Percentiles rank a stretch among this genome's conserved stretches.
Evolutionary conservation across 2,329 filamentous ascomycete genomes (phyloP).

Genomic region (Alternaria conjuncta): DNA sequence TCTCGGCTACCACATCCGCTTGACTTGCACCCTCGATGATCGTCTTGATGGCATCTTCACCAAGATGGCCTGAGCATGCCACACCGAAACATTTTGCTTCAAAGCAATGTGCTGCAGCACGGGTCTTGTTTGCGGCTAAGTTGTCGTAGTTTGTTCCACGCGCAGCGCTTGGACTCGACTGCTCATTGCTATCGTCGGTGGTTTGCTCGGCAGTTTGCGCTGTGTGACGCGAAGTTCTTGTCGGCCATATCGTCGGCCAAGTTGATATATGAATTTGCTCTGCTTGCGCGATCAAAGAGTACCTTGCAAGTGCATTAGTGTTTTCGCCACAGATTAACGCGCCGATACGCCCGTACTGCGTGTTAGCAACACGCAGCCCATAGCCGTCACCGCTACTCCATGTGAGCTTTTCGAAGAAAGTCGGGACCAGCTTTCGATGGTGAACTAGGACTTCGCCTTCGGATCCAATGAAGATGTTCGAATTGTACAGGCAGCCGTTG

Average conservation of each 20-base stretch:
- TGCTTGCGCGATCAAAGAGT: slow-evolving; percentile 60
- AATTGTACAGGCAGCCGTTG: slow-evolving; percentile 59
- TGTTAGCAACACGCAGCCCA: slow-evolving; percentile 57
- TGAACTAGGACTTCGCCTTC: slow-evolving; percentile 57
- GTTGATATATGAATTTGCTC: slow-evolving; percentile 63
- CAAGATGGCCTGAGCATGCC: slow-evolving; percentile 55
- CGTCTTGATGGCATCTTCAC: slow-evolving; percentile 48
- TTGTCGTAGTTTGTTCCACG: slow-evolving; percentile 58
- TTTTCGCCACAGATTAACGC: slow-evolving; percentile 64
- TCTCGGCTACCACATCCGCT: slow-evolving; percentile 35
- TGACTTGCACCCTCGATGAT: slow-evolving; percentile 39
- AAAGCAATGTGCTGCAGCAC: slow-evolving; percentile 63
- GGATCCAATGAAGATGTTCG: slow-evolving; percentile 56
- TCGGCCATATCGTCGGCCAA: slow-evolving; percentile 65
- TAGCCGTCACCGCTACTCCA: slow-evolving; percentile 62
- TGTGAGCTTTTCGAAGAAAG: slow-evolving; percentile 64
- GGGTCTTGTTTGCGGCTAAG: slow-evolving; percentile 58
- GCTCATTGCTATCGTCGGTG: not conserved
- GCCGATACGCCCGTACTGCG: slow-evolving; percentile 56
- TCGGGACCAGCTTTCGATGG: slow-evolving; percentile 62
- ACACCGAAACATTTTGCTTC: slow-evolving; percentile 65
- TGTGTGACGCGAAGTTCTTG: slow-evolving; percentile 31
- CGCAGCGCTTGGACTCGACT: not conserved
- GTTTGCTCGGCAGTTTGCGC: not conserved
- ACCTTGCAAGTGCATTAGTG: slow-evolving; percentile 63